A percentile compares a stretch with the other conserved stretches of the same genome.
Conservation (phyloP, 495 filamentous ascomycete species). For the Lindgomyces ingoldianus region DNA sequence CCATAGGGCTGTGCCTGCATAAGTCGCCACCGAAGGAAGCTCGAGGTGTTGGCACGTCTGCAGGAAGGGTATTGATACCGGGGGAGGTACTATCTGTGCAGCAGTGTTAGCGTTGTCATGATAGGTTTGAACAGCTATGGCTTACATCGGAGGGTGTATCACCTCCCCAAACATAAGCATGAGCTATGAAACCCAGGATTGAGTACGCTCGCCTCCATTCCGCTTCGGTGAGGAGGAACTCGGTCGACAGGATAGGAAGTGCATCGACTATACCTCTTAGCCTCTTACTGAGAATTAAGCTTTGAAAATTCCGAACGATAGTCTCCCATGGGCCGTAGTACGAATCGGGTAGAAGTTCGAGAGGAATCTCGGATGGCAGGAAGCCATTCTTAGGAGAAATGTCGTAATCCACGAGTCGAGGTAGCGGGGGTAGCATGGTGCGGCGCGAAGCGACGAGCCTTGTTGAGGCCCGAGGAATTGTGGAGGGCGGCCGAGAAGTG, state of each 20-base stretch:
- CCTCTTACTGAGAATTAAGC: conserved; percentile 77
- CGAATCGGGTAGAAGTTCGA: conserved; percentile 74
- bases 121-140: background rate
- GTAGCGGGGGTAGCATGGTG: conserved; percentile 81
- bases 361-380: conserved; percentile 77
- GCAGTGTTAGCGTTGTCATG: conserved; percentile 16
- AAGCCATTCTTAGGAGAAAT: conserved; percentile 87
- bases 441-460: background rate
- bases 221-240: conserved; percentile 72
- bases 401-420: conserved; percentile 77
- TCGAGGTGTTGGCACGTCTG: conserved; percentile 77
- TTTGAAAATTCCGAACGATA: conserved; percentile 80
- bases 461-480: background rate
- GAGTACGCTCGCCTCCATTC: conserved; percentile 94
- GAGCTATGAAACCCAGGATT: conserved; percentile 81
- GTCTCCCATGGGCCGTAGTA: conserved; percentile 96
- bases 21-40: conserved; percentile 91
- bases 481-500: background rate
- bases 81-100: conserved; percentile 75
- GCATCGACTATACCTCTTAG: conserved; percentile 72
- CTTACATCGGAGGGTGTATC: conserved; percentile 73
- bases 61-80: conserved; percentile 81
- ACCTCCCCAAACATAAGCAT: conserved; percentile 95
- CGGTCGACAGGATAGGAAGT: conserved; percentile 79
- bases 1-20: conserved; percentile 89